Base-by-base conservation (phyloP, 148 eudicot genomes). In the Spergularia bocconei region DNA sequence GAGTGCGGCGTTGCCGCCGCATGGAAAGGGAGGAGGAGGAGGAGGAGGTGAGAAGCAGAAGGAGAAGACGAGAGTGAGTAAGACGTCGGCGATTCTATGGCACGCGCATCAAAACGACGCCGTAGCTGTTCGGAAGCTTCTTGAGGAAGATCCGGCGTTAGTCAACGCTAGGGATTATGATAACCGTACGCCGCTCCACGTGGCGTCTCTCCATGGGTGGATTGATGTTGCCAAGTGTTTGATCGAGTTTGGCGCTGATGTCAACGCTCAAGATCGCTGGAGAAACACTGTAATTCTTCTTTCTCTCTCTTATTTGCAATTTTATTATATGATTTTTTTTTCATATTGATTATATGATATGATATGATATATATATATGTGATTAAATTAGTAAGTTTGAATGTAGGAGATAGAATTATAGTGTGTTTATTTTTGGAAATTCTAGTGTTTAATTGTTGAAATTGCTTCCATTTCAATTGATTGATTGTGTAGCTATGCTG, bases 211-310 rank as follows among this genome's bases (percentile, higher is more conserved):
- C 17, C 98, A 95, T 67, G 98, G 97, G 6, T 95, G 90, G 98
- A 80, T 89, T 74, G 93, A 95, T 38, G 91, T 92, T 13, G 97
- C 93, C 56, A 81, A 84, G 79, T 87, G 89, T 63, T 82, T 95
- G 79, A 77, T 95, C 11, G 93, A 95, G 48, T 83, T 60, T 70
- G 88, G 88, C 13, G 98, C 98, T 52, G 93, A 95, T 76, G 92
- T 95, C 75, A 95, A 95, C 81, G 86, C 97, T 41, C 92, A 84
- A 50, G 98, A 92, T 92, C 98, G 98, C 56, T 95, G 98, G 98
- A 90, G 74, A 71, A 95, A 95, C 78, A 92, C 98, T 64, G 97
- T 95, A 82, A 19, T 63, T 51, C 50, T 71, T 64, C 44, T 16
- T 61, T 39, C 23, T 51, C 38, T 33, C 14, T 41, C 17, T n/a